Evolutionary conservation across 176 grass and related monocot species (phyloP).

Genomic region (Eragrostis nindensis): DNA sequence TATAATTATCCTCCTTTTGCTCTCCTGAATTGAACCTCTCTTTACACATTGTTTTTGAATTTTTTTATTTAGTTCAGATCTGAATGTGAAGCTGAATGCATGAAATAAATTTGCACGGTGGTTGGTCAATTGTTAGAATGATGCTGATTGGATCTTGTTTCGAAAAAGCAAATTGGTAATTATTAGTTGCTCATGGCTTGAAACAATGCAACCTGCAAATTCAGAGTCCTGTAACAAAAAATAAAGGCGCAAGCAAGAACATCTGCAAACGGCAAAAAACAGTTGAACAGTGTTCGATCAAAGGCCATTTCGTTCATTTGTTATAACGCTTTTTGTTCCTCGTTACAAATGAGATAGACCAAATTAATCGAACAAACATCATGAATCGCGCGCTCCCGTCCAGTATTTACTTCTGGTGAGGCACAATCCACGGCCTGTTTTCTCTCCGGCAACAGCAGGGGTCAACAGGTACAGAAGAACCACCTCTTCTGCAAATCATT

Average conservation of each 20-base stretch:
- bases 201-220: background rate
- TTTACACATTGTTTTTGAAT: too few species aligned
- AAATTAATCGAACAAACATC: background rate
- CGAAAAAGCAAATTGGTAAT: too few species aligned
- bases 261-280: background rate
- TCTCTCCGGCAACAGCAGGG: background rate
- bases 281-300: background rate
- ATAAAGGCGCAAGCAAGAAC: too few species aligned
- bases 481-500: conserved; percentile 41
- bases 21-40: too few species aligned
- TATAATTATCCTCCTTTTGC: too few species aligned
- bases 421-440: background rate
- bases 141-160: background rate
- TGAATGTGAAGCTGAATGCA: background rate
- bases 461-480: conserved; percentile 47
- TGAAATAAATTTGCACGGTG: background rate
- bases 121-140: background rate
- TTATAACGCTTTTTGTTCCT: background rate
- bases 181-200: background rate
- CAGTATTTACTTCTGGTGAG: background rate
- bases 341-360: background rate
- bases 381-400: conserved; percentile 3
- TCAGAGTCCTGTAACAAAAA: too few species aligned
- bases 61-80: background rate
- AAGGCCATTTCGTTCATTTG: background rate